These are phyloP conservation scores for Claviceps sorghi DNA, from an alignment of 2,329 filamentous ascomycete genomes.

Conservation along the genomic window DNA sequence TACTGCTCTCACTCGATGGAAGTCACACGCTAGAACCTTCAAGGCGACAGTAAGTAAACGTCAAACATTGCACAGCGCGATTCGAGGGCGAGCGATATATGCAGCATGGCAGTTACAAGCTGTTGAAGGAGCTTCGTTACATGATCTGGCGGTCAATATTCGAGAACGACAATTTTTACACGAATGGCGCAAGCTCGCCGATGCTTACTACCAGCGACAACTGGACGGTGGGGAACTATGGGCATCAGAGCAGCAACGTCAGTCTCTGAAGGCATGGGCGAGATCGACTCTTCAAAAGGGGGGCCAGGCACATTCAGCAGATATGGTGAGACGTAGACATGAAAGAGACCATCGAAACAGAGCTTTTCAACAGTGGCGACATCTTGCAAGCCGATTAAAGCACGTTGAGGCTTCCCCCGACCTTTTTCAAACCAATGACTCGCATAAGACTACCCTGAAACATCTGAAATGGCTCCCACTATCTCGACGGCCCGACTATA, in stretches of 20 bases:
- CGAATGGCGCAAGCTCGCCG: conserved; percentile 8
- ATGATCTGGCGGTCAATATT: not conserved
- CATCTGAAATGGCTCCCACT: conserved; percentile 13
- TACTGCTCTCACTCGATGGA: conserved; percentile 18
- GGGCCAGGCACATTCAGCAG: conserved; percentile 24
- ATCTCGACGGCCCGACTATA: conserved; percentile 11
- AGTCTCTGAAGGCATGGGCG: conserved; percentile 22
- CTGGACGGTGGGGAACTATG: conserved; percentile 18
- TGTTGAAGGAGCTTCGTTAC: not conserved
- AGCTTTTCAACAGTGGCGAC: conserved; percentile 19
- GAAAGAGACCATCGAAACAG: conserved; percentile 18
- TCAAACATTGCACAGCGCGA: conserved; percentile 4
- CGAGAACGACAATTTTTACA: conserved; percentile 8
- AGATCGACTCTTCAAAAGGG: conserved; percentile 22
- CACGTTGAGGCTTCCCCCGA: not conserved
- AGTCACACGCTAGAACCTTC: conserved; percentile 6
- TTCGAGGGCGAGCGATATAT: conserved; percentile 5
- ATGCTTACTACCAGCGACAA: conserved; percentile 12
- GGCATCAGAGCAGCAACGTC: conserved; percentile 17
- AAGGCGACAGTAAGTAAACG: conserved; percentile 9
- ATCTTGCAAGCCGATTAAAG: conserved; percentile 9
- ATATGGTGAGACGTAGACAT: conserved; percentile 18
- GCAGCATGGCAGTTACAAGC: conserved; percentile 12
- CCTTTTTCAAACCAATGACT: not conserved
- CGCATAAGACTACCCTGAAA: conserved; percentile 14